Conservation (phyloP, 306 rosid species). For the Arachis hypogaea region DNA sequence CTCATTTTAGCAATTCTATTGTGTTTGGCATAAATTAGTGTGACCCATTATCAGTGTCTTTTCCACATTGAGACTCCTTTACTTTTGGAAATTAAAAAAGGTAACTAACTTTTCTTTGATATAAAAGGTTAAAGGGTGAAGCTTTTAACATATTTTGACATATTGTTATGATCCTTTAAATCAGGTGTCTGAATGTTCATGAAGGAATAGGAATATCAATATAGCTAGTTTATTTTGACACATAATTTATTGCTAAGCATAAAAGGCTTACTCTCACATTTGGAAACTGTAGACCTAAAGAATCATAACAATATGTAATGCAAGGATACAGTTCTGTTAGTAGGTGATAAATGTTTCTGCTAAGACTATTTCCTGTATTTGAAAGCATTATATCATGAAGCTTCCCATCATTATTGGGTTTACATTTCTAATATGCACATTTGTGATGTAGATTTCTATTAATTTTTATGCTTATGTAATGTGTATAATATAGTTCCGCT, state of each 20-base stretch:
- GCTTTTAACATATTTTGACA: background rate
- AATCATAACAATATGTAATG: background rate
- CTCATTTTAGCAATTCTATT: constrained; percentile 17
- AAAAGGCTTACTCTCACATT: constrained; percentile 3
- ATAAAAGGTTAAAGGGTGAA: background rate
- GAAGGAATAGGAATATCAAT: constrained; percentile 5
- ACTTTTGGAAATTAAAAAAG: background rate
- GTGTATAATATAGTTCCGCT: background rate
- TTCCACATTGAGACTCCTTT: constrained; percentile 13
- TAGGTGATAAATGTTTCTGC: constrained; percentile 1
- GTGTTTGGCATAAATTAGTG: constrained; percentile 15
- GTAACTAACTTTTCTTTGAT: constrained; percentile 7
- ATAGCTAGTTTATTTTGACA: background rate
- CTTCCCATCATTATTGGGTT: background rate
- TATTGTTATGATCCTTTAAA: background rate
- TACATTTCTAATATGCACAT: background rate
- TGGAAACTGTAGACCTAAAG: background rate
- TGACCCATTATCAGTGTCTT: background rate
- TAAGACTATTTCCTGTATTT: background rate
- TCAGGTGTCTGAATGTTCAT: constrained; percentile 20
- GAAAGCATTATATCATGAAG: background rate
- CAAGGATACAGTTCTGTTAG: background rate
- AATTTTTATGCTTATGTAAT: background rate
- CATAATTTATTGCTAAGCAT: background rate
- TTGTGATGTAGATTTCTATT: constrained; percentile 7